Evolutionary conservation across 306 rosid species (phyloP).

Genomic region (Lagenaria siceraria): DNA sequence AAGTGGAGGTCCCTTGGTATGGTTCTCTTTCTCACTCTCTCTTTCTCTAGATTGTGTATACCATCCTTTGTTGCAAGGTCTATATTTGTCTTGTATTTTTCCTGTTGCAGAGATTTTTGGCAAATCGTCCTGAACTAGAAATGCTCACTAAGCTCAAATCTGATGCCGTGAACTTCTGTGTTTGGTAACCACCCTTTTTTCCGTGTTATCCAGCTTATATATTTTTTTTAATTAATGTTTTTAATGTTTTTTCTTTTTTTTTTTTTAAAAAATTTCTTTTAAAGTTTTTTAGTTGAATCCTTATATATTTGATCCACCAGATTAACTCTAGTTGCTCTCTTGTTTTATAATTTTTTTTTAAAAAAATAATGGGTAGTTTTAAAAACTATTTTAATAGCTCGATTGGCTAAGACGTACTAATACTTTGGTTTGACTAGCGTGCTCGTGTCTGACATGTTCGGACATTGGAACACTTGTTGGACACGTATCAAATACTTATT

Average conservation of each 20-base stretch:
- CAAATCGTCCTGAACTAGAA: conserved; percentile 38
- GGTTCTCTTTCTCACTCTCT: background rate
- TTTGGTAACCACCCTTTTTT: conserved; percentile 37
- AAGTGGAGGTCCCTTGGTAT: conserved; percentile 51
- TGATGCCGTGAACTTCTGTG: conserved; percentile 37
- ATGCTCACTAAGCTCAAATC: conserved; percentile 38
- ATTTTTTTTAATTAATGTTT: background rate
- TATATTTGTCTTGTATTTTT: conserved; percentile 10
- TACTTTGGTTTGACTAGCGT: too few species aligned
- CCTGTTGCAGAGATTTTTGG: conserved; percentile 42
- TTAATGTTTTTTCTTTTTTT: too few species aligned
- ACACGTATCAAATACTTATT: too few species aligned
- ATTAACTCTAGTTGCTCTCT: background rate
- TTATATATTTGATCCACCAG: background rate
- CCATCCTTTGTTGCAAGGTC: background rate
- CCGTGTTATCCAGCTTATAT: background rate
- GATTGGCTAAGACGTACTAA: too few species aligned
- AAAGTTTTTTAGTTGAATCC: background rate
- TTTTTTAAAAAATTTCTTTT: too few species aligned
- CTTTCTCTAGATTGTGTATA: conserved; percentile 7
- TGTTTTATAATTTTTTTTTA: background rate
- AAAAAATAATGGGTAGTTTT: background rate
- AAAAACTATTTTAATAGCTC: background rate
- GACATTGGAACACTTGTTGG: too few species aligned
- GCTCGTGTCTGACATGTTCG: too few species aligned